These are phyloP conservation scores for Mycena albidolilacea DNA, from an alignment of 768 basidiomycete genomes.

Conservation along the genomic window DNA sequence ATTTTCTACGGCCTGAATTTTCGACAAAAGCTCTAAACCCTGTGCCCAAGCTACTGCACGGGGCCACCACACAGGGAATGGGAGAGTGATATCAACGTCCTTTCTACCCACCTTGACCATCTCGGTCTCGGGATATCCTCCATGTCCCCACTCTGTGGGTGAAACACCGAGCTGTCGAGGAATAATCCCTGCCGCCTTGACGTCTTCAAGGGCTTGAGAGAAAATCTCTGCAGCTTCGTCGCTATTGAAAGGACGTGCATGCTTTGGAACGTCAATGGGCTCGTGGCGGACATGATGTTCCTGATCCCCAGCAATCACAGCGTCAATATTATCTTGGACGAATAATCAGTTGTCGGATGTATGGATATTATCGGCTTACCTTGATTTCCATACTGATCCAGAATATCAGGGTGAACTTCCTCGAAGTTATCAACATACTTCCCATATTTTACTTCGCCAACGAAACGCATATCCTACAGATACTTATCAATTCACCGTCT, in stretches of 20 bases:
- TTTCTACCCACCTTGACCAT: slow-evolving; percentile 6
- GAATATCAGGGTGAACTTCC: not conserved
- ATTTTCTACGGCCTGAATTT: slow-evolving; percentile 21
- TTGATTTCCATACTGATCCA: not conserved
- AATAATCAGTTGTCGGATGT: not conserved
- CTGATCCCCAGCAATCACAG: slow-evolving; percentile 4
- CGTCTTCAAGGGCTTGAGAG: not conserved
- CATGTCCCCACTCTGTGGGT: slow-evolving; percentile 5
- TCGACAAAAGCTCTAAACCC: slow-evolving; percentile 9
- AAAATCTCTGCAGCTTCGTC: not conserved
- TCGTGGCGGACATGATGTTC: slow-evolving; percentile 5
- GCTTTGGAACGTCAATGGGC: not conserved
- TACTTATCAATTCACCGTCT: slow-evolving; percentile 36
- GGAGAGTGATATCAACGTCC: slow-evolving; percentile 14
- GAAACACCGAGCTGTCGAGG: not conserved
- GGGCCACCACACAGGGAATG: slow-evolving; percentile 21
- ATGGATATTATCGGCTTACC: not conserved
- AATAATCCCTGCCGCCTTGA: slow-evolving; percentile 1
- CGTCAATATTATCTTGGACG: slow-evolving; percentile 11
- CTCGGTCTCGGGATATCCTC: slow-evolving; percentile 4
- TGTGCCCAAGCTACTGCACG: slow-evolving; percentile 20
- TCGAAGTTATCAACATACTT: slow-evolving; percentile 18
- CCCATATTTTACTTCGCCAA: slow-evolving; percentile 20
- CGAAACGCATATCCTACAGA: slow-evolving; percentile 22
- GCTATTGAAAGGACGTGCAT: slow-evolving; percentile 1